A percentile compares a stretch with the other conserved stretches of the same genome.
Conservation (phyloP, 441 rosid species). For the Jatropha multifida region DNA sequence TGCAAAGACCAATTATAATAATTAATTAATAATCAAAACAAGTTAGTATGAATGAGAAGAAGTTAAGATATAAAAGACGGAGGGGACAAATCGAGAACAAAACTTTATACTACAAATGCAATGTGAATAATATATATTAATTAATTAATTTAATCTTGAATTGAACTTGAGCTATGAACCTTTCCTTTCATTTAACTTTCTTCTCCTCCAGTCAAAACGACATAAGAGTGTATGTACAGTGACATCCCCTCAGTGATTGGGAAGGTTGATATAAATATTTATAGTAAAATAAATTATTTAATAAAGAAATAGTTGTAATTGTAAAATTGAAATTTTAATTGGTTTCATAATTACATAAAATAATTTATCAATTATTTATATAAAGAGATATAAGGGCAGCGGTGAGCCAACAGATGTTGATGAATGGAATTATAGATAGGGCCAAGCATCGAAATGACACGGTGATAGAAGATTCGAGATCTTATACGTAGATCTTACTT, state of each 20-base stretch:
- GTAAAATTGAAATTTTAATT: too few species aligned
- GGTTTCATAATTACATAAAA: too few species aligned
- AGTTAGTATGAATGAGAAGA: neutral
- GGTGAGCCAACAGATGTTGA: neutral
- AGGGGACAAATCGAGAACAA: neutral
- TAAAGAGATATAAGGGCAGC: too few species aligned
- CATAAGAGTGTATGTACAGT: neutral
- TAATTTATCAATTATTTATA: too few species aligned
- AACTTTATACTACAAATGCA: neutral
- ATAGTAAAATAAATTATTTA: neutral
- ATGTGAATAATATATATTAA: neutral
- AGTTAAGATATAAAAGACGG: neutral
- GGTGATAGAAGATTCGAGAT: conserved; percentile 4
- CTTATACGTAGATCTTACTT: neutral
- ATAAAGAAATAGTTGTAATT: neutral
- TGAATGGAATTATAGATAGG: neutral
- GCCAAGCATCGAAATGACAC: neutral
- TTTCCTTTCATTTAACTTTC: neutral
- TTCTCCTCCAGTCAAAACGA: neutral
- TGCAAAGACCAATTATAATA: neutral
- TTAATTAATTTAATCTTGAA: neutral
- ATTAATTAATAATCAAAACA: neutral
- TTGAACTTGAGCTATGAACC: conserved; percentile 4
- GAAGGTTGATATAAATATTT: neutral
- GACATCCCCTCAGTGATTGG: neutral